These are phyloP conservation scores for Hyphopichia homilentoma DNA, from an alignment of 805 yeast species.

Conservation along the genomic window DNA sequence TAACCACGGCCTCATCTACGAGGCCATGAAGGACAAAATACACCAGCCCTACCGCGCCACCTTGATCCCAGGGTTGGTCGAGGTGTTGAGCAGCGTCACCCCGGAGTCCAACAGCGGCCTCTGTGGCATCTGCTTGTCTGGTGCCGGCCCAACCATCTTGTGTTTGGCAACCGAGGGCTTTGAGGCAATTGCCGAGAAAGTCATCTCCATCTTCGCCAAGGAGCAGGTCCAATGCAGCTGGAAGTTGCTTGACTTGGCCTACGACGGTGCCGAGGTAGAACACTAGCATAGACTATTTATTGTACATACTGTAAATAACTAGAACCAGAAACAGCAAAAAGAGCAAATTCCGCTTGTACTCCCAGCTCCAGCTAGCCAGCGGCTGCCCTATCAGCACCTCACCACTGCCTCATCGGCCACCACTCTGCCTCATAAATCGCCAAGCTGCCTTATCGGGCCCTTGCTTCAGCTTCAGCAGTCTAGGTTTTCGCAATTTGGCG, in stretches of 20 bases:
- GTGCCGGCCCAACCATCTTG: slow-evolving; percentile 97
- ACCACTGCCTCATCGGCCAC: too few species aligned
- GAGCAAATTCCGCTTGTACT: too few species aligned
- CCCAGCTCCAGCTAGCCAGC: too few species aligned
- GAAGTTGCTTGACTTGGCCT: slow-evolving; percentile 81
- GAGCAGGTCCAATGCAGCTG: slow-evolving; percentile 72
- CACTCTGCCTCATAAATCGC: too few species aligned
- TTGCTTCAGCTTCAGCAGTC: too few species aligned
- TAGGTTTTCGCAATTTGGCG: too few species aligned
- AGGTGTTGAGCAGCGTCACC: slow-evolving; percentile 73
- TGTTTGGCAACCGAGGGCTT: slow-evolving; percentile 89
- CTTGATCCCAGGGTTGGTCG: slow-evolving; percentile 85
- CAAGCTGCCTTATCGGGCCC: too few species aligned
- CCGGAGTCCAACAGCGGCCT: slow-evolving; percentile 82
- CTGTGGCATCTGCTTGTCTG: slow-evolving; percentile 91
- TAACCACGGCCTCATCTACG: slow-evolving; percentile 75
- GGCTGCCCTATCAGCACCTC: too few species aligned
- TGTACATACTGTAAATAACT: too few species aligned
- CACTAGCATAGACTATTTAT: too few species aligned
- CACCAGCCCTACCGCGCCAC: slow-evolving; percentile 97
- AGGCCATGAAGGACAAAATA: slow-evolving; percentile 94
- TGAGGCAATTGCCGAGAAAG: slow-evolving; percentile 75
- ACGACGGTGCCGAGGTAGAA: slow-evolving; percentile 74
- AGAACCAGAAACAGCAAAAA: too few species aligned
- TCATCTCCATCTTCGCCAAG: slow-evolving; percentile 62